These are phyloP conservation scores for Tylopilus vinaceipallidus DNA, from an alignment of 768 basidiomycete species.

Conservation along the genomic window DNA sequence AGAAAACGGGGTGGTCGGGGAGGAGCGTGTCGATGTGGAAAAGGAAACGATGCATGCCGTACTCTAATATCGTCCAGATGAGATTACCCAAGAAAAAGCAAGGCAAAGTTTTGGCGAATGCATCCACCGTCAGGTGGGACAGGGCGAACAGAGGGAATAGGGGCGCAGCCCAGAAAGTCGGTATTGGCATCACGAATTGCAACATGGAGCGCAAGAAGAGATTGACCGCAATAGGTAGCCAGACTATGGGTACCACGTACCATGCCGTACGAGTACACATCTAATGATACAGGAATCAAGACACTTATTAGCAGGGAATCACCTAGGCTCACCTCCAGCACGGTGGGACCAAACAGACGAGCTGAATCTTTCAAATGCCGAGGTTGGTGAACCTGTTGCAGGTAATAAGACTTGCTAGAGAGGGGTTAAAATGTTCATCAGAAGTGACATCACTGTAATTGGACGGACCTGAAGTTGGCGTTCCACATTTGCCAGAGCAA, in stretches of 20 bases:
- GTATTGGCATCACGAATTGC: conserved; percentile 75
- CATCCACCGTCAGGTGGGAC: conserved; percentile 45
- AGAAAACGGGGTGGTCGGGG: conserved; percentile 77
- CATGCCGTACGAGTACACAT: conserved; percentile 83
- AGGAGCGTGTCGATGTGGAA: conserved; percentile 92
- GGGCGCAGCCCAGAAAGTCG: conserved; percentile 58
- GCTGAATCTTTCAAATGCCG: conserved; percentile 83
- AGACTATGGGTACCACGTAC: conserved; percentile 90
- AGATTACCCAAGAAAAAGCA: conserved; percentile 87
- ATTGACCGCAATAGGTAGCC: conserved; percentile 84
- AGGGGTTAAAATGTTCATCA: neutral
- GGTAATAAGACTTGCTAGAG: conserved; percentile 86
- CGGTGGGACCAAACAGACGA: conserved; percentile 77
- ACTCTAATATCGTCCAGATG: conserved; percentile 94
- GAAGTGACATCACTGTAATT: neutral
- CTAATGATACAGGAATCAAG: conserved; percentile 37
- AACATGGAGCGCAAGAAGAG: conserved; percentile 78
- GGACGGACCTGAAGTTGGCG: conserved; percentile 73
- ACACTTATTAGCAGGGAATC: neutral
- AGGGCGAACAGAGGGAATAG: conserved; percentile 51
- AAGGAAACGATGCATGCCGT: conserved; percentile 90
- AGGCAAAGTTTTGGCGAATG: conserved; percentile 50
- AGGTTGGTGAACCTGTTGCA: conserved; percentile 96
- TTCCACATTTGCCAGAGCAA: conserved; percentile 85
- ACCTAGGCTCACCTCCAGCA: conserved; percentile 64